Evolutionary conservation across 768 basidiomycete genomes (phyloP).

Genomic region (Tricholoma flavovirens): DNA sequence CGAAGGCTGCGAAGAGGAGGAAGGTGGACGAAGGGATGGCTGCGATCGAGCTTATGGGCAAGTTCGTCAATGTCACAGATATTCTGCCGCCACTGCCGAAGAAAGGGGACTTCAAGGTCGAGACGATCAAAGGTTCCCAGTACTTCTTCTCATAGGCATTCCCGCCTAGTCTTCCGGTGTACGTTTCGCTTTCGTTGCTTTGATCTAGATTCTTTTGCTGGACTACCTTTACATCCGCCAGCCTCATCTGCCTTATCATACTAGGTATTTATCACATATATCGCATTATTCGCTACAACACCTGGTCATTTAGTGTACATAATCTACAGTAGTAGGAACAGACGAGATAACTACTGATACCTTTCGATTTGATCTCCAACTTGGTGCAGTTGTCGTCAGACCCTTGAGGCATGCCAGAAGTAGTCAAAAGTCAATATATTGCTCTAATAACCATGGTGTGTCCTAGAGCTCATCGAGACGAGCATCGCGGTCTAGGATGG

Average conservation of each 20-base stretch:
- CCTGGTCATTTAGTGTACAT: not conserved
- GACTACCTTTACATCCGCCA: not conserved
- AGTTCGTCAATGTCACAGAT: slow-evolving; percentile 71
- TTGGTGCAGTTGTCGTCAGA: too few species aligned
- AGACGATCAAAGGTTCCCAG: slow-evolving; percentile 68
- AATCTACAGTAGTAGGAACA: too few species aligned
- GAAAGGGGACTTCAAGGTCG: slow-evolving; percentile 84
- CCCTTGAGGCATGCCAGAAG: too few species aligned
- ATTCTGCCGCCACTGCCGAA: slow-evolving; percentile 76
- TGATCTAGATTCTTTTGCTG: not conserved
- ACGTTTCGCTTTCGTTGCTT: not conserved
- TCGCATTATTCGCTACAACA: not conserved
- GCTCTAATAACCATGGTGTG: too few species aligned
- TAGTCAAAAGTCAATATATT: too few species aligned
- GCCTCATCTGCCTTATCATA: not conserved
- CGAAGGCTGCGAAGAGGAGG: slow-evolving; percentile 12
- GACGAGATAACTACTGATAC: too few species aligned
- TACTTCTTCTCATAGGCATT: slow-evolving; percentile 88
- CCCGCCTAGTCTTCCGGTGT: not conserved
- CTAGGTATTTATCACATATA: not conserved
- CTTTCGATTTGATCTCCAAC: too few species aligned
- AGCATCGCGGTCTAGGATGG: too few species aligned
- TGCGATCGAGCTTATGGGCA: slow-evolving; percentile 32
- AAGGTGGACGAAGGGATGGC: slow-evolving; percentile 21
- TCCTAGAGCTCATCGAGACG: too few species aligned